phyloP scores from a whole-genome alignment of 78 protist genomes.

The Cavenderia fasciculata region DNA sequence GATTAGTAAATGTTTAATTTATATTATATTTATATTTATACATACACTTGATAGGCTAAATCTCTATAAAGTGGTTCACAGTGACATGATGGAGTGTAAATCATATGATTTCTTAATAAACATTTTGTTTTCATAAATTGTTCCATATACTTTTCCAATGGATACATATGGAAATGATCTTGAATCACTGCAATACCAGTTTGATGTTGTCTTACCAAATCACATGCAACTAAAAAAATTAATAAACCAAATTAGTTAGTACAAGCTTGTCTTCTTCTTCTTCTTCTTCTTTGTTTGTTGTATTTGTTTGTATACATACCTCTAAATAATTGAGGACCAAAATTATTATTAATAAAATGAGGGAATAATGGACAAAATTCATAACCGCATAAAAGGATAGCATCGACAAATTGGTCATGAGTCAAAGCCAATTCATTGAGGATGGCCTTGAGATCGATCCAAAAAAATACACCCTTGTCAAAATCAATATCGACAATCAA shows the following conservation, averaged over 20 bases:
- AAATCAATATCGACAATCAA: constrained; percentile 64
- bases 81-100: constrained; percentile 8
- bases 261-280: too few species aligned
- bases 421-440: constrained; percentile 26
- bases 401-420: constrained; percentile 74
- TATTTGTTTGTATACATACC: too few species aligned
- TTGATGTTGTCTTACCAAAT: constrained; percentile 47
- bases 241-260: neutral
- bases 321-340: too few species aligned
- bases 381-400: constrained; percentile 50
- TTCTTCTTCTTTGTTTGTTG: too few species aligned
- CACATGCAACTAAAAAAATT: constrained; percentile 10
- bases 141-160: constrained; percentile 43
- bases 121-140: constrained; percentile 42
- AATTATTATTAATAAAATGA: neutral
- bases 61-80: constrained; percentile 70
- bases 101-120: constrained; percentile 40
- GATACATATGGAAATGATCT: neutral
- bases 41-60: constrained; percentile 23
- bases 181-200: constrained; percentile 32
- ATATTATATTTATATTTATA: neutral
- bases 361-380: constrained; percentile 41
- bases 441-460: constrained; percentile 67
- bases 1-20: neutral
- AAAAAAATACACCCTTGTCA: constrained; percentile 58